phyloP scores from a whole-genome alignment of 1,284 basidiomycete species.

The Hypsizygus ulmarius region DNA sequence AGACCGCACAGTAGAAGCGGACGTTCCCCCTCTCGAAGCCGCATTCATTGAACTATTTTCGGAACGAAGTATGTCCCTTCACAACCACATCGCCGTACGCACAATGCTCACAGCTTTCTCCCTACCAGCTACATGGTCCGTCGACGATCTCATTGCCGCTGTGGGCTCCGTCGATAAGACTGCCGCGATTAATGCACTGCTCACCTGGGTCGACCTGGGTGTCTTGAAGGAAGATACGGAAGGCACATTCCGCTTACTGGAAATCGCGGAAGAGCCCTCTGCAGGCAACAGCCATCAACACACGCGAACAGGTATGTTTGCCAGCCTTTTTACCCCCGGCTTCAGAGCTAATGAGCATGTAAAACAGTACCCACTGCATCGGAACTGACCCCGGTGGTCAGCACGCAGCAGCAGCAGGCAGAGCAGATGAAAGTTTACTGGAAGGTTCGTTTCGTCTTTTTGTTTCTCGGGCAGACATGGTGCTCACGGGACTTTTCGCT shows the following conservation, averaged over 20 bases:
- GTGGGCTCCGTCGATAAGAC: constrained; percentile 65
- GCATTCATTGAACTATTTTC: constrained; percentile 87
- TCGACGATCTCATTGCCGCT: constrained; percentile 60
- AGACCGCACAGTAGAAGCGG: constrained; percentile 73
- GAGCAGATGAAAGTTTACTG: constrained; percentile 85
- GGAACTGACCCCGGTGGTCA: constrained; percentile 50
- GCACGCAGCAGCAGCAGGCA: constrained; percentile 72
- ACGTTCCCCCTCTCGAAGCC: constrained; percentile 85
- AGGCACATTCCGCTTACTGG: constrained; percentile 60
- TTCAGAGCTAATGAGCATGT: constrained; percentile 2
- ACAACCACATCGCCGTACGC: neutral
- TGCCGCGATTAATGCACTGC: constrained; percentile 68
- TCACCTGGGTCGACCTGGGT: constrained; percentile 82
- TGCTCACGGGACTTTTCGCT: neutral
- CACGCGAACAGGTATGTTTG: constrained; percentile 33
- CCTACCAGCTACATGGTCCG: constrained; percentile 60
- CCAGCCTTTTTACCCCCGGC: constrained; percentile 1
- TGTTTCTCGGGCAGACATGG: no score
- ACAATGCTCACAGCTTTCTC: neutral
- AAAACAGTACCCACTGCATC: constrained; percentile 33
- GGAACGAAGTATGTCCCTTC: constrained; percentile 46
- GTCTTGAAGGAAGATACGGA: constrained; percentile 70
- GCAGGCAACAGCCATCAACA: constrained; percentile 13
- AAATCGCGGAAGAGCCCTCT: constrained; percentile 48
- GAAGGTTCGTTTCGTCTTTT: constrained; percentile 53